Evolutionary conservation across 1,284 basidiomycete genomes (phyloP).

Genomic region (Bondarzewia mesenterica): DNA sequence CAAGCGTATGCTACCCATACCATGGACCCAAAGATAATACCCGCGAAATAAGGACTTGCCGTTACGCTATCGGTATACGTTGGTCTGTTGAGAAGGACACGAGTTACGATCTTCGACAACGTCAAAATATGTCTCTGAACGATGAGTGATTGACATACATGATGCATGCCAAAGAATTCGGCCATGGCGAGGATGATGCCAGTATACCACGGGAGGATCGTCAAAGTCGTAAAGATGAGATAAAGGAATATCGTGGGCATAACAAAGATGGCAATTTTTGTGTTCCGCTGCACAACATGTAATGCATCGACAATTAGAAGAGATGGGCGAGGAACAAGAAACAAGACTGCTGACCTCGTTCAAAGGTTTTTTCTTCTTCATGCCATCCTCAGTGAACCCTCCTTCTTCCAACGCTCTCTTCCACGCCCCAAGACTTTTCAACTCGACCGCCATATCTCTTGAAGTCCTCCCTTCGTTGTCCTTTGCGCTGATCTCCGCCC

Average conservation of each 20-base stretch:
- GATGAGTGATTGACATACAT: constrained; percentile 44
- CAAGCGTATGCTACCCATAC: constrained; percentile 85
- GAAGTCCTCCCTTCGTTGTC: constrained; percentile 86
- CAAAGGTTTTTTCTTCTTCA: constrained; percentile 57
- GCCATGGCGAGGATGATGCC: constrained; percentile 76
- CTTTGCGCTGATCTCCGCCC: constrained; percentile 75
- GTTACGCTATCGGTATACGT: constrained; percentile 73
- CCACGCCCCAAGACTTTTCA: constrained; percentile 87
- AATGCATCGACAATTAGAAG: constrained; percentile 5
- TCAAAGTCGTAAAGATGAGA: constrained; percentile 77
- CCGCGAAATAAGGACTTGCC: constrained; percentile 84
- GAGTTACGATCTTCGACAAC: constrained; percentile 82
- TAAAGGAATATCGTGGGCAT: constrained; percentile 77
- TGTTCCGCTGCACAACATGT: constrained; percentile 51
- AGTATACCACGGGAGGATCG: constrained; percentile 84
- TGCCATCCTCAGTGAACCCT: constrained; percentile 70
- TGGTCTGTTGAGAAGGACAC: constrained; percentile 71
- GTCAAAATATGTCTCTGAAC: too few species aligned
- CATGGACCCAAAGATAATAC: constrained; percentile 82
- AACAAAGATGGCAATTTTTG: constrained; percentile 73
- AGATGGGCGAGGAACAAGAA: constrained; percentile 2
- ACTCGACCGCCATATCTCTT: constrained; percentile 89
- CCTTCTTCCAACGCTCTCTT: constrained; percentile 84
- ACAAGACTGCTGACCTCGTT: constrained; percentile 47
- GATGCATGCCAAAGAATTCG: constrained; percentile 89